Conservation (phyloP, 306 rosid species). For the Prunus mira region DNA sequence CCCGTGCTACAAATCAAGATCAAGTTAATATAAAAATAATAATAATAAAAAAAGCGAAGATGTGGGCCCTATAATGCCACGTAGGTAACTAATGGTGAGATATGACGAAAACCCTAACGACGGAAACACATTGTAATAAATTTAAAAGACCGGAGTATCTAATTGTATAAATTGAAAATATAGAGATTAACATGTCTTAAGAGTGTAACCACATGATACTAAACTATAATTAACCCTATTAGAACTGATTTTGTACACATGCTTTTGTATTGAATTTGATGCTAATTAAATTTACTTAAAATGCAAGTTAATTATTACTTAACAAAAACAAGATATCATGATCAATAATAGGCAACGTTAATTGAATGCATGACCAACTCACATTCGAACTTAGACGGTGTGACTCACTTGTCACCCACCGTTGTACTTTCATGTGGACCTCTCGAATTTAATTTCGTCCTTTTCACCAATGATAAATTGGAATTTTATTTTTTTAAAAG, state of each 20-base stretch:
- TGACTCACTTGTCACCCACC: not conserved
- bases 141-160: no score
- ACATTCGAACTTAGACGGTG: not conserved
- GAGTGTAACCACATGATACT: not conserved
- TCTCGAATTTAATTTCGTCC: not conserved
- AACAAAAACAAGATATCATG: not conserved
- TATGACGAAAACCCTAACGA: rapidly evolving
- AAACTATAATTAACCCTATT: not conserved
- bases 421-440: not conserved
- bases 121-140: no score
- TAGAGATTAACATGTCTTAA: rapidly evolving
- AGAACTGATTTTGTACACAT: not conserved
- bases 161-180: no score
- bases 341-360: not conserved
- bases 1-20: not conserved
- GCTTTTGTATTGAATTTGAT: not conserved
- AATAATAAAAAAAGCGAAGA: rapidly evolving
- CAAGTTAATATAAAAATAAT: no score
- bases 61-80: no score
- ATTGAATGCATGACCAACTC: slow-evolving; percentile 4
- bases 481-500: not conserved
- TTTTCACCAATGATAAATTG: not conserved
- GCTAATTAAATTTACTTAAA: not conserved
- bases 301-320: not conserved
- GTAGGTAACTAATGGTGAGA: rapidly evolving